Conservation (phyloP, 139 green algal genomes). For the Haematococcus lacustris region DNA sequence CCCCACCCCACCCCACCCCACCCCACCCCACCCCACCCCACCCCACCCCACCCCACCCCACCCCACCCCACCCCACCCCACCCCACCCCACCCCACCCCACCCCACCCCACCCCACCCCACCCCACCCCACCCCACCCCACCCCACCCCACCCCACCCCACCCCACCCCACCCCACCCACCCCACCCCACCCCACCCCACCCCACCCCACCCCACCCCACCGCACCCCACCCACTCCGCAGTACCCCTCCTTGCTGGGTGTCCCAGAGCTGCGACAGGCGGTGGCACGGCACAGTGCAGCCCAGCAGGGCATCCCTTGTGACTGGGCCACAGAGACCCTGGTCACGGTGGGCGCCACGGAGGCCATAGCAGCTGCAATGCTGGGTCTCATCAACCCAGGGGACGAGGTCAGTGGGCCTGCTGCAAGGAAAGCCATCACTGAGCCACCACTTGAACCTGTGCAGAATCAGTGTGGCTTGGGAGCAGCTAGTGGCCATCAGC, state of each 20-base stretch:
- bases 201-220: not conserved
- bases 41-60: no score
- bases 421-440: no score
- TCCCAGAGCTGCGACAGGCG: slow-evolving; percentile 62
- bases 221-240: slow-evolving; percentile 11
- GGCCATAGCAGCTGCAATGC: slow-evolving; percentile 62
- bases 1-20: no score
- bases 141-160: not conserved
- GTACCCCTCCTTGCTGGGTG: slow-evolving; percentile 56
- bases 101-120: not conserved
- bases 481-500: no score
- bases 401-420: slow-evolving; percentile 59
- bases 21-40: no score
- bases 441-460: no score
- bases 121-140: not conserved
- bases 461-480: no score
- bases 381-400: slow-evolving; percentile 67
- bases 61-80: no score
- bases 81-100: not conserved
- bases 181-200: not conserved
- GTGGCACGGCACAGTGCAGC: slow-evolving; percentile 53
- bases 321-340: slow-evolving; percentile 58
- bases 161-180: no score
- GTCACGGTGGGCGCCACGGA: slow-evolving; percentile 75
- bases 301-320: slow-evolving; percentile 39